Conservation (phyloP, 164 flowering plant genomes). For the Berberis thunbergii region DNA sequence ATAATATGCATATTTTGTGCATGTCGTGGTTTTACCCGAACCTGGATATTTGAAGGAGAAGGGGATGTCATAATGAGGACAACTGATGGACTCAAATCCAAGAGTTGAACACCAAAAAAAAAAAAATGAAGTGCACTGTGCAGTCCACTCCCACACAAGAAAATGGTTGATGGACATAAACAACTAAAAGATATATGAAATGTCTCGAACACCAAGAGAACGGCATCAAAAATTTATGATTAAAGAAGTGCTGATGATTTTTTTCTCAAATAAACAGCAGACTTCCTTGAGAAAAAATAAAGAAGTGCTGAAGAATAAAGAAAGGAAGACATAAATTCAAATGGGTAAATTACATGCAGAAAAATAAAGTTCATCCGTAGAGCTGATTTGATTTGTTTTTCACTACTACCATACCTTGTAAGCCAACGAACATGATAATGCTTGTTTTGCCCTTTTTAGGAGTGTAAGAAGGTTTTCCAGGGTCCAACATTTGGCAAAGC, state of each 20-base stretch:
- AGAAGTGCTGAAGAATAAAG: too few species aligned
- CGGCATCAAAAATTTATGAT: too few species aligned
- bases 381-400: background rate
- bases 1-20: conserved; percentile 91
- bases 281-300: too few species aligned
- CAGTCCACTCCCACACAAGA: background rate
- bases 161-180: background rate
- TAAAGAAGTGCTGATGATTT: too few species aligned
- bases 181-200: too few species aligned
- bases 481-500: conserved; percentile 87
- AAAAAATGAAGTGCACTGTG: background rate
- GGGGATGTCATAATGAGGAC: background rate
- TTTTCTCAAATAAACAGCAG: too few species aligned
- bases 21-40: conserved; percentile 91
- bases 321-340: too few species aligned
- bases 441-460: conserved; percentile 84
- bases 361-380: background rate
- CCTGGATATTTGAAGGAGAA: conserved; percentile 33
- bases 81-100: background rate
- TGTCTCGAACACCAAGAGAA: too few species aligned
- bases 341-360: background rate
- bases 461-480: conserved; percentile 86
- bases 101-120: too few species aligned
- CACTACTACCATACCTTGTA: conserved; percentile 50
- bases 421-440: conserved; percentile 90